These are phyloP conservation scores for Heliamphora ciliata DNA, from an alignment of 179 eudicot species.

Conservation along the genomic window DNA sequence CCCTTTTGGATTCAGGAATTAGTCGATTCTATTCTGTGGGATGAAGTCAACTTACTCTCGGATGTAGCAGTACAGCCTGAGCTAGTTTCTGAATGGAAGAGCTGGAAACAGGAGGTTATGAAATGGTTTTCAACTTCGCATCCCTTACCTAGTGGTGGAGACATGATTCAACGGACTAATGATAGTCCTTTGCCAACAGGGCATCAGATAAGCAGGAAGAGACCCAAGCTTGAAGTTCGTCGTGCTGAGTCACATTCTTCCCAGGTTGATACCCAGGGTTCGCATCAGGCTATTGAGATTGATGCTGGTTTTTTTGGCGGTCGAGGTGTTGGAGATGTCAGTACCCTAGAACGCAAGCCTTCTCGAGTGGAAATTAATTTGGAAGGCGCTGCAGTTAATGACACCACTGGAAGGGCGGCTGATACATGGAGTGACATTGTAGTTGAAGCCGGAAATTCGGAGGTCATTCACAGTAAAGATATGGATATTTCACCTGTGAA, in stretches of 20 bases:
- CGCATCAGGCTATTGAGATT: conserved; percentile 38
- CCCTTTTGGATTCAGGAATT: conserved; percentile 53
- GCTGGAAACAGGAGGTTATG: conserved; percentile 75
- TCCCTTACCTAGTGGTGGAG: conserved; percentile 33
- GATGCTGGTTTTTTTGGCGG: conserved; percentile 50
- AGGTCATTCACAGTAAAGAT: conserved; percentile 29
- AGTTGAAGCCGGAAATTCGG: conserved; percentile 40
- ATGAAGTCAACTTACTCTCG: conserved; percentile 44
- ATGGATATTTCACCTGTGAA: conserved; percentile 25
- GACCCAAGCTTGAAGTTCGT: conserved; percentile 97
- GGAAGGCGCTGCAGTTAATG: conserved; percentile 22
- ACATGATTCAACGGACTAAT: conserved; percentile 28
- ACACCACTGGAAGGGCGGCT: conserved; percentile 22
- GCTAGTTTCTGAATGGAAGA: conserved; percentile 63
- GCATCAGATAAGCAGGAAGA: conserved; percentile 59
- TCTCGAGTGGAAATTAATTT: conserved; percentile 24
- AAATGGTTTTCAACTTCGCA: conserved; percentile 53
- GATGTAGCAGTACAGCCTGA: conserved; percentile 44
- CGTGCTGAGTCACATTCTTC: conserved; percentile 75
- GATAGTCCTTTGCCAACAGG: conserved; percentile 31
- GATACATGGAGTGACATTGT: conserved; percentile 49
- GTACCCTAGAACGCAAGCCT: conserved; percentile 22
- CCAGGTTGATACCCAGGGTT: conserved; percentile 32
- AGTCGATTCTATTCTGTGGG: conserved; percentile 67
- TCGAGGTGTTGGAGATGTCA: conserved; percentile 23